Evolutionary conservation across 2,329 filamentous ascomycete species (phyloP).

Genomic region (Penicillium sp.): DNA sequence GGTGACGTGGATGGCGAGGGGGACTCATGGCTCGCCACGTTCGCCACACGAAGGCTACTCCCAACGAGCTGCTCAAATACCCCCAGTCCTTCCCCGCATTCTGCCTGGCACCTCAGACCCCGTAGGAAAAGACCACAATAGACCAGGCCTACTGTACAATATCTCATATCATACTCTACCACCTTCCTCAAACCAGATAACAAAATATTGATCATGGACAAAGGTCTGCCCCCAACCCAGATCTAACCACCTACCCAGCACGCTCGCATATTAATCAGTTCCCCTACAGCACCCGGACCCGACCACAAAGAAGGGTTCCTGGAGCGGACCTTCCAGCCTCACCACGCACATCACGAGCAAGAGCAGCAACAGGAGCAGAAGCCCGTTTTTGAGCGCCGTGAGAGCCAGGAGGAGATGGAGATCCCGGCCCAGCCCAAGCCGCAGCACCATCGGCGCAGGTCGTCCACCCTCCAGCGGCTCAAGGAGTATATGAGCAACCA

Average conservation of each 20-base stretch:
- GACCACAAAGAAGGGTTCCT: conserved; percentile 9
- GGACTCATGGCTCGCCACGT: neutral
- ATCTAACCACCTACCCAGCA: neutral
- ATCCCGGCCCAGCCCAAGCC: neutral
- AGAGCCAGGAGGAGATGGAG: neutral
- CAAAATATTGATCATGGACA: neutral
- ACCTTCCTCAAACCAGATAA: neutral
- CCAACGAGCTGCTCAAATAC: neutral
- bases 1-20: conserved; percentile 7
- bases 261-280: too few relatives aligned
- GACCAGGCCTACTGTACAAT: neutral
- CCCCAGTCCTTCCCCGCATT: conserved; percentile 7
- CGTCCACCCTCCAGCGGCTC: conserved; percentile 5
- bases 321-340: conserved; percentile 11
- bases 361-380: neutral
- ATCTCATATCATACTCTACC: neutral
- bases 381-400: neutral
- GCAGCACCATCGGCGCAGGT: neutral
- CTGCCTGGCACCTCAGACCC: neutral
- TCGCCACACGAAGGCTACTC: conserved; percentile 8
- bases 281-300: neutral
- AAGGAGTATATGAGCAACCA: conserved; percentile 10
- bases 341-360: neutral
- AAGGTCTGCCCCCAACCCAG: neutral
- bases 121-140: neutral